Base-by-base conservation (phyloP, 495 filamentous ascomycete genomes). In the Talaromyces borbonicus region DNA sequence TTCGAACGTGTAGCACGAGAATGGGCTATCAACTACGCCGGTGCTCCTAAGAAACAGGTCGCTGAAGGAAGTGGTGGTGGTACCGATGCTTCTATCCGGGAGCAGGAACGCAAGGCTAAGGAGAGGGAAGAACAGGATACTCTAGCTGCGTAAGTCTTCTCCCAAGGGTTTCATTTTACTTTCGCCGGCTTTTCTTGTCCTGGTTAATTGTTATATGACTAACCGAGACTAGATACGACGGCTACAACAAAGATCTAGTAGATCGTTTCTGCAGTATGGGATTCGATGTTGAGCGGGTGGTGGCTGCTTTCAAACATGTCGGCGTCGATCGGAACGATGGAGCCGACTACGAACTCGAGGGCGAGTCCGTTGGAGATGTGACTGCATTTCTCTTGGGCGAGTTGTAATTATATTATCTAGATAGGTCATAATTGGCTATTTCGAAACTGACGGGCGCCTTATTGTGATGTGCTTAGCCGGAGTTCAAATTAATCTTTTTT, bases 181-280 rank as follows among this genome's bases (percentile, higher is more conserved):
- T 11, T n/a, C 46, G 5, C 11, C 30, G 42, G 14, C 44, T 16
- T 7, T 41, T 32, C 8, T 19, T n/a, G 18, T 22, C 40, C 12
- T 20, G 8, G 16, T n/a, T n/a, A n/a, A n/a, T n/a, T n/a, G n/a
- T n/a, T n/a, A n/a, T n/a, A n/a, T n/a, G n/a, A 20, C 35, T 38
- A 7, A 38, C 32, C n/a, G 8, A 2, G 8, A 11, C 8, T 23
- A 93, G 87, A 51, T 95, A 94, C 56, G 79, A 86, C 40, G 93
- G 92, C 4, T 98, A 94, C 56, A 88, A 87, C 60, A 84, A 84
- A 52, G 76, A 82, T 6, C 72, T 95, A 30, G 80, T 97, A 51
- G 84, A 95, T 53, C 77, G 82, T n/a, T 97, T 97, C 56, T 78
- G 84, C 14, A 75, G 71, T 53, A 97, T 98, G 92, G 92, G 92